phyloP scores from a whole-genome alignment of 169 alveolate genomes.

The Cryptosporidium sp. region DNA sequence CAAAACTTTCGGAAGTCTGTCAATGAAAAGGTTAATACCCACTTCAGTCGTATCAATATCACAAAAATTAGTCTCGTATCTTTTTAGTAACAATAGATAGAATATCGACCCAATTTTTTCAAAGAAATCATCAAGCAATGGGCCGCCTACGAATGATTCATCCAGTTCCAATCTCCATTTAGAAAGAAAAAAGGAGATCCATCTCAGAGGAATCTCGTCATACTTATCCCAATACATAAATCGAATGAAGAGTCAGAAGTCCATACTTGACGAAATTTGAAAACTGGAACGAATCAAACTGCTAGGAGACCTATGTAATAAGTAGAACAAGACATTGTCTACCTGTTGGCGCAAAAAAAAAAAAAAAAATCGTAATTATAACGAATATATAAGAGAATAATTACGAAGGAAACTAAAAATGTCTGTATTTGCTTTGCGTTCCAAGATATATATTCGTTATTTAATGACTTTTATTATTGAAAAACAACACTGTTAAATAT shows the following conservation, averaged over 20 bases:
- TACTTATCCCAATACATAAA: not conserved
- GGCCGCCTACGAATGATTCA: constrained; percentile 14
- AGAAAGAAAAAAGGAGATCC: constrained; percentile 19
- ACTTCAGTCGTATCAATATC: not conserved
- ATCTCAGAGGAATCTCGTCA: not conserved
- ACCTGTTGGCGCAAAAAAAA: not conserved
- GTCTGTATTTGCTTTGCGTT: too few species aligned
- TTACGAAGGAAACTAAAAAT: too few species aligned
- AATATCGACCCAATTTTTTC: constrained; percentile 21
- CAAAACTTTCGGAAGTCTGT: not conserved
- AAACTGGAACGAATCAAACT: not conserved
- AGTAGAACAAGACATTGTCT: constrained; percentile 1
- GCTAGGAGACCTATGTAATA: not conserved
- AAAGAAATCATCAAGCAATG: constrained; percentile 31
- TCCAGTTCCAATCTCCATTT: constrained; percentile 51
- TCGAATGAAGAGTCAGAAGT: not conserved
- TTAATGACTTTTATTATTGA: not conserved
- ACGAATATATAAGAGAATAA: too few species aligned
- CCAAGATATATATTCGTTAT: not conserved
- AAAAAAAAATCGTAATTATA: too few species aligned
- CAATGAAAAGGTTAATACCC: not conserved
- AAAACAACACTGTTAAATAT: constrained; percentile 45
- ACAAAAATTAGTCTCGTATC: not conserved
- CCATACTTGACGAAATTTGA: not conserved
- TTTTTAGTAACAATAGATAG: not conserved